Evolutionary conservation across 1,284 basidiomycete species (phyloP).

Genomic region (Papiliotrema fonsecae): DNA sequence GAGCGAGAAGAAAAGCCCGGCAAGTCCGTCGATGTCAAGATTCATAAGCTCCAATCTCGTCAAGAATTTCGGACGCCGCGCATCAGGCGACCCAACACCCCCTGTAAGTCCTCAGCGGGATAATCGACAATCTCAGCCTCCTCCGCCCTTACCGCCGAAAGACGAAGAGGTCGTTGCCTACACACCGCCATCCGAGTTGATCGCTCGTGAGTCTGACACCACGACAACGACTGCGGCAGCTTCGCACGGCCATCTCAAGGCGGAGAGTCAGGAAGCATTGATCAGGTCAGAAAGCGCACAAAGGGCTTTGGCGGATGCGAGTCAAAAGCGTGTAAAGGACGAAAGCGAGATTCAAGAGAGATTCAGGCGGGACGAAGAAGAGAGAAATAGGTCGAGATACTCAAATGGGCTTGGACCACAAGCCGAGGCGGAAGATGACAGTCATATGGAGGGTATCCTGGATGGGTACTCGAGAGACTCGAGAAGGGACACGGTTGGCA

Average conservation of each 20-base stretch:
- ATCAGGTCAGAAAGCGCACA: conserved; percentile 9
- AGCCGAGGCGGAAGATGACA: conserved; percentile 7
- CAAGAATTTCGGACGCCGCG: conserved; percentile 6
- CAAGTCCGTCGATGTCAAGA: not conserved
- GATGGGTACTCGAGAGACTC: not conserved
- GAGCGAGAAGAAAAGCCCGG: not conserved
- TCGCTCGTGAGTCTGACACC: not conserved
- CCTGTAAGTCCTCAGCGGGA: not conserved
- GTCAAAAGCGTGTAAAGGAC: conserved; percentile 11
- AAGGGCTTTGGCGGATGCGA: conserved; percentile 13
- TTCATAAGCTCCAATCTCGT: conserved; percentile 4
- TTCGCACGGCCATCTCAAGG: no score
- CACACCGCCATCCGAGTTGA: not conserved
- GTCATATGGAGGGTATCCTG: not conserved
- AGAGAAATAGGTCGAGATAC: not conserved
- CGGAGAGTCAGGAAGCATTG: not conserved
- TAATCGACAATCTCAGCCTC: not conserved
- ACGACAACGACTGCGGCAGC: no score
- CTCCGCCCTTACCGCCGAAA: not conserved
- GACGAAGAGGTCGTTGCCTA: not conserved
- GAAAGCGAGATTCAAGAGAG: conserved; percentile 23
- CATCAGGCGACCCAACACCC: not conserved
- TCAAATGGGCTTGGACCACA: not conserved
- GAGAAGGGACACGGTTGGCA: not conserved
- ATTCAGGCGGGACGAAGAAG: conserved; percentile 3